These are phyloP conservation scores for Colletotrichum sojae DNA, from an alignment of 2,329 filamentous ascomycete genomes.

Conservation along the genomic window DNA sequence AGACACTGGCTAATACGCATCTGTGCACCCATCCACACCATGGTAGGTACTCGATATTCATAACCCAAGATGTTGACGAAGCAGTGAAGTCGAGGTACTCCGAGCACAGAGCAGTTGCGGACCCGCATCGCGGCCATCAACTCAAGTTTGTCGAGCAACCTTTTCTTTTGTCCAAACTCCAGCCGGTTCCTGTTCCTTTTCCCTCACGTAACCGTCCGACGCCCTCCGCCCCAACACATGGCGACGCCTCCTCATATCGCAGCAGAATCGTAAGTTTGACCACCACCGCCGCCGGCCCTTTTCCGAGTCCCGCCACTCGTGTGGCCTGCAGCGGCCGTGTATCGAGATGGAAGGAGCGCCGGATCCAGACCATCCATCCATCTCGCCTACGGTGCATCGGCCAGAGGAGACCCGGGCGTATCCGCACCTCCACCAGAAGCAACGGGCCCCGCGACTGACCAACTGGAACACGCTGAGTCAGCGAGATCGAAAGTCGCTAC, in stretches of 20 bases:
- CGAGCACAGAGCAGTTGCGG: conserved; percentile 12
- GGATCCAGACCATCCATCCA: conserved; percentile 13
- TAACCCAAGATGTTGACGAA: too few species aligned
- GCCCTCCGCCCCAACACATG: neutral
- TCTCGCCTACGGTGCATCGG: conserved; percentile 8
- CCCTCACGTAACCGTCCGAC: conserved; percentile 13
- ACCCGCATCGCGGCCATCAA: conserved; percentile 21
- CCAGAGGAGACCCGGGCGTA: conserved; percentile 29
- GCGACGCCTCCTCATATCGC: conserved; percentile 15
- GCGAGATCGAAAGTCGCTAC: too few species aligned
- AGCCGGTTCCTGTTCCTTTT: conserved; percentile 3
- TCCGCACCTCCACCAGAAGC: conserved; percentile 29
- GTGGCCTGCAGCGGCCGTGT: conserved; percentile 15
- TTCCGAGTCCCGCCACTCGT: conserved; percentile 5
- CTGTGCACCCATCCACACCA: too few species aligned
- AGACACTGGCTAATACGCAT: too few species aligned
- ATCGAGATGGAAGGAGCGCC: conserved; percentile 27
- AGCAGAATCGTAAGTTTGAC: conserved; percentile 31
- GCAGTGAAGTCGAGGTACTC: too few species aligned
- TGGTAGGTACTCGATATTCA: too few species aligned
- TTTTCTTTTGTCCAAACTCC: conserved; percentile 20
- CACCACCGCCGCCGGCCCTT: neutral
- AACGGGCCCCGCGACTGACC: conserved; percentile 8
- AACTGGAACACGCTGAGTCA: too few species aligned
- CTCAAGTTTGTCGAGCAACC: conserved; percentile 29